Base-by-base conservation (phyloP, 495 filamentous ascomycete species). In the Thozetella sp. region DNA sequence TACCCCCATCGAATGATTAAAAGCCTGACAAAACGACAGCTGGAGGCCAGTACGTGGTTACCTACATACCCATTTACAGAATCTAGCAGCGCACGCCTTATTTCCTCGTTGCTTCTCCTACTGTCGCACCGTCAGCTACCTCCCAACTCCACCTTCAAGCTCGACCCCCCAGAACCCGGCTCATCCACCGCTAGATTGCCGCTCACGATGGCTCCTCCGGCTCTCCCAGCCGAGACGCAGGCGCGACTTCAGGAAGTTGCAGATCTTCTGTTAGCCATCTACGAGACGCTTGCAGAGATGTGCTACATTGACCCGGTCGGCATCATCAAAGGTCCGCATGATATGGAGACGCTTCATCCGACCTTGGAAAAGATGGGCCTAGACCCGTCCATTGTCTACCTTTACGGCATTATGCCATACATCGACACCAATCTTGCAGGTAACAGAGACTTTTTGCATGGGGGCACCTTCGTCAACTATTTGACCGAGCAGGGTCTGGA, bases 371-470 rank as follows among this genome's bases (percentile, higher is more conserved):
- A 43, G 2, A 26, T 54, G 24, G 26, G 46, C 52, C 25, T 67
- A 1, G 56, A 64, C 51, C 51, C 59, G 12, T 20, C 52, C 46
- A 55, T 69, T 54, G 60, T 62, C 40, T 67, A 69, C 55, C 62
- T 69, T 4, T 69, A 65, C 59, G 48, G 50, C 53, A 63, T 65
- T 37, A 22, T 69, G 1, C 67, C 65, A 11, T 67, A 67, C 26
- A 22, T 67, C 30, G 34, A 62, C 23, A 24, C 19, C 23, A 6
- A 1, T 22, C 10, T 3, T 3, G 40, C 19, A 10, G 2, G 1
- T 9, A 12, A 45, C 1, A 6, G 27, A 12, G 43, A 56, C 50
- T 60, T 61, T 24, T 58, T 59, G 27, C 13, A 43, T 17, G 34
- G 52, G 22, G 25, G 55, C 25, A 2, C n/a, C 15, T 62, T 54